These are phyloP conservation scores for Solanum lycopersicoides DNA, from an alignment of 257 asterid species.

Conservation along the genomic window DNA sequence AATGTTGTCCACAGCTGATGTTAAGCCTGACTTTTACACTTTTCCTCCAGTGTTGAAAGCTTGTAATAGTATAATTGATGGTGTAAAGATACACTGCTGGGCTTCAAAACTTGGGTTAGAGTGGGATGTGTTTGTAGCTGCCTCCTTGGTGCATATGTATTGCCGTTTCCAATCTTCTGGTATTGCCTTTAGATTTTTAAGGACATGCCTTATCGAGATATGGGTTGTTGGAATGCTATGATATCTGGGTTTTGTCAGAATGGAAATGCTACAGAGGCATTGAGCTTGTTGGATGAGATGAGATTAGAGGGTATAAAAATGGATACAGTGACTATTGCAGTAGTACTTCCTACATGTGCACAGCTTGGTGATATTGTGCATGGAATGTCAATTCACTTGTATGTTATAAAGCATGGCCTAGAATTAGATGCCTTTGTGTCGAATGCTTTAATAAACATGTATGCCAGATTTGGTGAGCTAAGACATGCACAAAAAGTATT, in stretches of 20 bases:
- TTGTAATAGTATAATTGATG: slow-evolving; percentile 42
- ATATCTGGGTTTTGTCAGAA: slow-evolving; percentile 77
- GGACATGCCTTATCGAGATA: slow-evolving; percentile 73
- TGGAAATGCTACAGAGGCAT: slow-evolving; percentile 49
- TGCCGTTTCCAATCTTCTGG: slow-evolving; percentile 49
- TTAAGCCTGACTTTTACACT: slow-evolving; percentile 69
- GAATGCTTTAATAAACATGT: slow-evolving; percentile 79
- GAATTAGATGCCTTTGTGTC: slow-evolving; percentile 55
- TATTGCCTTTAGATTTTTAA: slow-evolving; percentile 47
- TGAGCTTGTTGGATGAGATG: slow-evolving; percentile 50
- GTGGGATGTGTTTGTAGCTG: slow-evolving; percentile 81
- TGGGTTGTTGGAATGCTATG: slow-evolving; percentile 87
- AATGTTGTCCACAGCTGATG: slow-evolving; percentile 48
- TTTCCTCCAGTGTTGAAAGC: slow-evolving; percentile 71
- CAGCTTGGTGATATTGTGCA: slow-evolving; percentile 36
- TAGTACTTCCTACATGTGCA: slow-evolving; percentile 61
- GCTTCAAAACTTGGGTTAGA: slow-evolving; percentile 50
- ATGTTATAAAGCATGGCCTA: slow-evolving; percentile 52
- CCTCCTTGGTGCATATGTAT: slow-evolving; percentile 82
- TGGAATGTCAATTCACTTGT: slow-evolving; percentile 55
- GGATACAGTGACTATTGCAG: slow-evolving; percentile 64
- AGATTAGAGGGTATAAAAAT: slow-evolving; percentile 43
- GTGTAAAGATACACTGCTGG: slow-evolving; percentile 62
- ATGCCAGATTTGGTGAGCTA: slow-evolving; percentile 59
- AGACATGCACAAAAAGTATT: slow-evolving; percentile 41